Conservation (phyloP, 2,329 filamentous ascomycete species). For the Davidsoniella eucalypti region DNA sequence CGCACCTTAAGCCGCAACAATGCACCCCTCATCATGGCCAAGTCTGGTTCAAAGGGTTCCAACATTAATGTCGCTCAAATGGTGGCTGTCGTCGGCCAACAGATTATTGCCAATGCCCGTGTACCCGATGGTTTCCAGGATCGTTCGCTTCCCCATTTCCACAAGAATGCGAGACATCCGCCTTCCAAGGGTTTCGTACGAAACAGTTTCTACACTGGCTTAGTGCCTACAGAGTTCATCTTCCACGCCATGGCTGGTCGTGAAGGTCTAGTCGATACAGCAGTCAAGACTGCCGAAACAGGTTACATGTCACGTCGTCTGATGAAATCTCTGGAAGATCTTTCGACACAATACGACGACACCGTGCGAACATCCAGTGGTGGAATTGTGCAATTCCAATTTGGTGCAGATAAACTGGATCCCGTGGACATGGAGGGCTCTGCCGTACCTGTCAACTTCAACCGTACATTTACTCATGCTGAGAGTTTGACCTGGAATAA, state of each 20-base stretch:
- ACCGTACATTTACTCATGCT: slow-evolving; percentile 73
- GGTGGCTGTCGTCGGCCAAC: slow-evolving; percentile 92
- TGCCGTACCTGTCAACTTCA: slow-evolving; percentile 81
- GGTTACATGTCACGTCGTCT: slow-evolving; percentile 96
- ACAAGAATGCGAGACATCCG: slow-evolving; percentile 82
- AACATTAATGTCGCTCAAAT: slow-evolving; percentile 98
- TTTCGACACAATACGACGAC: slow-evolving; percentile 84
- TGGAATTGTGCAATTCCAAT: slow-evolving; percentile 89
- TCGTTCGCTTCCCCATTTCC: slow-evolving; percentile 83
- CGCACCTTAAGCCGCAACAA: slow-evolving; percentile 81
- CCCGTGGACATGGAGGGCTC: slow-evolving; percentile 96
- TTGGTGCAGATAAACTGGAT: slow-evolving; percentile 88
- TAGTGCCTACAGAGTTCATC: slow-evolving; percentile 82
- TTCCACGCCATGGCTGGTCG: slow-evolving; percentile 97
- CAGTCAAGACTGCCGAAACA: slow-evolving; percentile 96
- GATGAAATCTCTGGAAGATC: slow-evolving; percentile 95
- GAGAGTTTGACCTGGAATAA: slow-evolving; percentile 67
- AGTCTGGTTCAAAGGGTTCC: slow-evolving; percentile 90
- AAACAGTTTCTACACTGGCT: slow-evolving; percentile 91
- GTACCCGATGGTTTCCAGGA: slow-evolving; percentile 95
- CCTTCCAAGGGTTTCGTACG: slow-evolving; percentile 91
- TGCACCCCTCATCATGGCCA: slow-evolving; percentile 89
- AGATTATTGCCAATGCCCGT: slow-evolving; percentile 88
- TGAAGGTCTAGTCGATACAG: slow-evolving; percentile 96
- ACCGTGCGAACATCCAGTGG: slow-evolving; percentile 85